Base-by-base conservation (phyloP, 345 rosid genomes). In the Citrus unshiu region DNA sequence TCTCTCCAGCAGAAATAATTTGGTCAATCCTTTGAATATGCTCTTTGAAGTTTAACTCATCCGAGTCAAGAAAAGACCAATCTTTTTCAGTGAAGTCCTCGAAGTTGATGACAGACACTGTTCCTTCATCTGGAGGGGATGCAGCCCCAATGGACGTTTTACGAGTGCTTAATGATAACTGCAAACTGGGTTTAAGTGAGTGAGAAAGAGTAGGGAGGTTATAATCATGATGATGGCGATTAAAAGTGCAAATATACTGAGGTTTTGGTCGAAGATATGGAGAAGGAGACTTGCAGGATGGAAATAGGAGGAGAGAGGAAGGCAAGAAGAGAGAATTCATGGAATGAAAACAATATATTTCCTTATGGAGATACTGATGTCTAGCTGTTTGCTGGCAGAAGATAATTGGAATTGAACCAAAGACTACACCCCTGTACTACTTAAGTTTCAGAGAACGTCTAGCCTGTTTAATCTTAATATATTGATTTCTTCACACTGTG, bases 11-110 rank as follows among this genome's bases (percentile, higher is more conserved):
- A 21, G 93, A 87, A 70, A 91, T 79, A 76, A 95, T 89, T 59
- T 71, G 86, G 39, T 84, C 88, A 7, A 90, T 75, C 64, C 90
- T 91, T 72, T 81, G 78, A 7, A 70, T 78, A 67, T 81, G 81
- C 61, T 88, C 85, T 68, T 75, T 70, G 24, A 88, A 78, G 39
- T 84, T 83, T 10, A 74, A 76, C 63, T 87, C 91, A 83, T 90
- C 90, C 3, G 86, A 81, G 83, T 93, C 97, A 32, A 94, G 93
- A 89, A 93, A 91, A 5, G 98, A 94, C 94, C 96, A 94, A 81
- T 94, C 97, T 84, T 94, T 91, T 82, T 93, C 97, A 62, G 74
- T 9, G 54, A 92, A 86, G 74, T 93, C 98, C 79, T 91, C 88
- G 46, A 87, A 85, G 49, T 70, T 80, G 49, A 87, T 75, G 1